Evolutionary conservation across 805 yeast species (phyloP).

Genomic region (Candida adriatica): DNA sequence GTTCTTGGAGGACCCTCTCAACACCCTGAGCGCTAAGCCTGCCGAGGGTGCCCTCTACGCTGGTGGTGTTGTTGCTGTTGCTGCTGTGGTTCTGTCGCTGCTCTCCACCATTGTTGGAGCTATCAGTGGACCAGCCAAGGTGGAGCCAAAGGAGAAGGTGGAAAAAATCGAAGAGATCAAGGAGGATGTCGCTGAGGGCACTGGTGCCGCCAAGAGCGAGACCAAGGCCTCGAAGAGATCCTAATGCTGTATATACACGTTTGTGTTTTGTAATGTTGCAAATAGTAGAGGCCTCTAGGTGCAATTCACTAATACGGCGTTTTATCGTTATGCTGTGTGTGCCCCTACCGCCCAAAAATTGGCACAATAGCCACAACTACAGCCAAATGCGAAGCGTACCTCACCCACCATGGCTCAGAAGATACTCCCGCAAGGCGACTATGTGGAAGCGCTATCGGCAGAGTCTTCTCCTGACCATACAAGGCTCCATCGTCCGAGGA

Average conservation of each 20-base stretch:
- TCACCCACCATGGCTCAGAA: too few relatives aligned
- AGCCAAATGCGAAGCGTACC: too few relatives aligned
- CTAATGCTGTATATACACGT: too few relatives aligned
- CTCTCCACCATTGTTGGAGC: constrained; percentile 28
- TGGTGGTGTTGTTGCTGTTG: constrained; percentile 31
- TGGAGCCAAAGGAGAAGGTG: constrained; percentile 1
- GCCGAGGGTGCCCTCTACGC: constrained; percentile 43
- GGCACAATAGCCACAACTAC: too few relatives aligned
- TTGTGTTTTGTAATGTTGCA: too few relatives aligned
- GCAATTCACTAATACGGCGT: too few relatives aligned
- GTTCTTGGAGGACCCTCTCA: constrained; percentile 38
- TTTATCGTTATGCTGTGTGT: too few relatives aligned
- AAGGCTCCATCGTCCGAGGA: constrained; percentile 29
- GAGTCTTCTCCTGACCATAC: constrained; percentile 2
- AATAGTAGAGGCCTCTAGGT: too few relatives aligned
- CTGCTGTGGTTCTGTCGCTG: constrained; percentile 37
- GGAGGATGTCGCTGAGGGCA: constrained; percentile 8
- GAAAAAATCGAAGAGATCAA: constrained; percentile 11
- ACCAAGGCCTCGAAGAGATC: constrained; percentile 16
- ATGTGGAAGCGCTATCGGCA: neutral
- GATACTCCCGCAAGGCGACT: constrained; percentile 1
- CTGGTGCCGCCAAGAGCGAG: constrained; percentile 14
- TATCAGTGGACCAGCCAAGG: constrained; percentile 15
- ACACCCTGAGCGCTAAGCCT: constrained; percentile 39
- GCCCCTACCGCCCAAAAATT: too few relatives aligned